Base-by-base conservation (phyloP, 768 basidiomycete genomes). In the Leccinum subtestaceum region DNA sequence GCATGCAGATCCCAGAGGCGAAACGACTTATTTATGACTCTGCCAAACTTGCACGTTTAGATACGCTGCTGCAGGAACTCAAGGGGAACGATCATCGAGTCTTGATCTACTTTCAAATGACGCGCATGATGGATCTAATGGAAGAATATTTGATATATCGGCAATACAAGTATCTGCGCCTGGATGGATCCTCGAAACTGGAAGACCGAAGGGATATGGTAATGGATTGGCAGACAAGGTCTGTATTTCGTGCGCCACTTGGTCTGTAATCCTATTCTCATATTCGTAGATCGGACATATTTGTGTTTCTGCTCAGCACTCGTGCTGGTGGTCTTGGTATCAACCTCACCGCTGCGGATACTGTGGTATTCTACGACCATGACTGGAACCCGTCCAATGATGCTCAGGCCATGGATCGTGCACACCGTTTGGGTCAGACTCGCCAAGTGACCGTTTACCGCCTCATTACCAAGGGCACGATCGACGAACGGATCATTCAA, bases 41-140 rank as follows among this genome's bases (percentile, higher is more conserved):
- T 27, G 96, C 91, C 38, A 99, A 99, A 75, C 85, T 99, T 34
- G 93, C 94, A 40, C 84, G 91, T 29, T 81, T 99, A 51, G 97
- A 99, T 72, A 68, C 80, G 21, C 77, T 99, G n/a, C 79, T 99
- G 8, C 89, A 92, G 60, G 92, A 96, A 67, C 85, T 99, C 58
- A 98, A 97, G 76, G 81, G 85, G 36, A 90, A 87, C 1, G 95
- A 95, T 61, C 97, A 99, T 74, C 87, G 95, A 49, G 93, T 96
- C 13, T 75, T 99, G 66, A 82, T 99, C 19, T 99, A 98, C 76
- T 98, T 98, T 87, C 97, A 99, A 74, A 99, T 99, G 97, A 98
- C 96, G 12, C 85, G 89, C 59, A 99, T 98, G 97, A 97, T 99
- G 88, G 95, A 98, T 72, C 79, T 98, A 52, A 95, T 98, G 86